Percentiles rank a stretch among this genome's conserved stretches.
These are phyloP conservation scores for Aspergillus oerlinghausenensis DNA, from an alignment of 2,329 filamentous ascomycete species.

Conservation along the genomic window DNA sequence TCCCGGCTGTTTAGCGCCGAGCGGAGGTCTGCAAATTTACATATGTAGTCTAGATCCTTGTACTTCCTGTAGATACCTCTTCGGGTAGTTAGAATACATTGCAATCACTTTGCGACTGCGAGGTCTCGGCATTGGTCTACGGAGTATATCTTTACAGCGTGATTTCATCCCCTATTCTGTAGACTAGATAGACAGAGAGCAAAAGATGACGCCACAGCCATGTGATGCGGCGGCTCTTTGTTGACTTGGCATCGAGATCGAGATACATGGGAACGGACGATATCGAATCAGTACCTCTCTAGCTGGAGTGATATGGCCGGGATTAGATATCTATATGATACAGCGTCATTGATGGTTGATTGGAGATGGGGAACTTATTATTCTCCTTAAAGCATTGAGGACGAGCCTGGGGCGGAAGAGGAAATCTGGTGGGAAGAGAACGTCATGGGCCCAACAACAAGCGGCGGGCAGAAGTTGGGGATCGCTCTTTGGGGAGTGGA, in stretches of 20 bases:
- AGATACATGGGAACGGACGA: background rate
- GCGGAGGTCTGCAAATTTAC: background rate
- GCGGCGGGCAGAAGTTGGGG: conserved; percentile 18
- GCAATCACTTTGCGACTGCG: background rate
- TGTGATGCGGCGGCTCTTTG: background rate
- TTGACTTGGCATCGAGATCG: background rate
- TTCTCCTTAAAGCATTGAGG: too few species aligned
- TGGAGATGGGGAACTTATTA: background rate
- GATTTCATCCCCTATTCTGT: too few species aligned
- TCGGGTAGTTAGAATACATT: background rate
- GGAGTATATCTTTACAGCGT: too few species aligned
- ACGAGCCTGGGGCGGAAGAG: conserved; percentile 2
- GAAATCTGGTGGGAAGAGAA: conserved; percentile 13
- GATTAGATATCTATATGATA: background rate
- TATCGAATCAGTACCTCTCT: too few species aligned
- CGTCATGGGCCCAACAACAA: conserved; percentile 24
- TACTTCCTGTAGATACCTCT: too few species aligned
- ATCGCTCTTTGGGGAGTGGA: background rate
- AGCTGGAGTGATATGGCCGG: background rate
- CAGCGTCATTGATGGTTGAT: background rate
- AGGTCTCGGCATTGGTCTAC: background rate
- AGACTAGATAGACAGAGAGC: too few species aligned
- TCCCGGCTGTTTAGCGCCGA: background rate
- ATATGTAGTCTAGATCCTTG: background rate
- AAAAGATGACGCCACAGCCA: background rate